Percentiles rank a stretch among this genome's conserved stretches.
phyloP scores from a whole-genome alignment of 176 grass and related monocot species.

The Microstegium vimineum region DNA sequence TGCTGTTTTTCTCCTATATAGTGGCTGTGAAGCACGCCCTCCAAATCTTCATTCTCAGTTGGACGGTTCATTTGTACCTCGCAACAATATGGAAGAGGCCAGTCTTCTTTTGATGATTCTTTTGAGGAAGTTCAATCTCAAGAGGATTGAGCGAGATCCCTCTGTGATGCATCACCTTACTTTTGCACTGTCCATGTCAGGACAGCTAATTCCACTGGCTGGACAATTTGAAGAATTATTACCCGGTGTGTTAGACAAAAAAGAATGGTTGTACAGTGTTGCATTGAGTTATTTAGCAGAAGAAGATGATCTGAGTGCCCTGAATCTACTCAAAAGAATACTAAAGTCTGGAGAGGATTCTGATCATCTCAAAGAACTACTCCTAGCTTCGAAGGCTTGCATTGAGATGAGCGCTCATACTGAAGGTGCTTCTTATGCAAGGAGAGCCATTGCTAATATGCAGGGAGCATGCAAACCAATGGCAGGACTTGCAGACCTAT shows the following conservation, averaged over 20 bases:
- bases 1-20: slow-evolving; percentile 83
- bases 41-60: slow-evolving; percentile 87
- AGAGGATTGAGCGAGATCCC: slow-evolving; percentile 65
- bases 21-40: slow-evolving; percentile 75
- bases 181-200: slow-evolving; percentile 83
- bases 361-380: slow-evolving; percentile 57
- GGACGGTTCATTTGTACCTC: slow-evolving; percentile 83
- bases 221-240: slow-evolving; percentile 71
- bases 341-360: slow-evolving; percentile 69
- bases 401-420: slow-evolving; percentile 39
- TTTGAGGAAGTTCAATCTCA: slow-evolving; percentile 76
- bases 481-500: slow-evolving; percentile 52
- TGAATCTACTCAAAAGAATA: slow-evolving; percentile 67
- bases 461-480: slow-evolving; percentile 47
- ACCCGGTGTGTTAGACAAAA: slow-evolving; percentile 60
- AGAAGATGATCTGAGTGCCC: slow-evolving; percentile 64
- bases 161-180: slow-evolving; percentile 78
- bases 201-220: slow-evolving; percentile 60
- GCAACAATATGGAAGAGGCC: slow-evolving; percentile 92
- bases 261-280: slow-evolving; percentile 72
- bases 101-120: slow-evolving; percentile 91
- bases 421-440: slow-evolving; percentile 67
- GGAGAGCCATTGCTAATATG: slow-evolving; percentile 52
- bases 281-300: slow-evolving; percentile 90
- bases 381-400: slow-evolving; percentile 84